Percentiles rank a stretch among this genome's conserved stretches.
Conservation (phyloP, 2,329 filamentous ascomycete genomes). For the Fusarium vanettenii region DNA sequence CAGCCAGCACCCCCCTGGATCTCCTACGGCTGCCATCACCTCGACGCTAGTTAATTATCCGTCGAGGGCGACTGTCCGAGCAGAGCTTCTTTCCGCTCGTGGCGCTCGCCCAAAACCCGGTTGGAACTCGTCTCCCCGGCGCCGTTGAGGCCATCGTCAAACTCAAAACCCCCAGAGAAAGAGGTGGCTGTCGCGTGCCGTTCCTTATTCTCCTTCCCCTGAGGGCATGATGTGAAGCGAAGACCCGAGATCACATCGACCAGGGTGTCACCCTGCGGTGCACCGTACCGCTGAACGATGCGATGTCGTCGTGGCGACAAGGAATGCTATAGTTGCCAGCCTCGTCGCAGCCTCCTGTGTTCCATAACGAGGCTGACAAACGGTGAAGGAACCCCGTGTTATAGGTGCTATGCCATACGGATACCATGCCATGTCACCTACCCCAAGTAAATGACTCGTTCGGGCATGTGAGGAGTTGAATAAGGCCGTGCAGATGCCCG, state of each 20-base stretch:
- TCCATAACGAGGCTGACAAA: slow-evolving; percentile 23
- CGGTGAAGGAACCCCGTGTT: slow-evolving; percentile 3
- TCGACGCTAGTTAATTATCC: not conserved
- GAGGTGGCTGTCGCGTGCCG: slow-evolving; percentile 12
- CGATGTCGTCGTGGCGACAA: not conserved
- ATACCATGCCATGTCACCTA: not conserved
- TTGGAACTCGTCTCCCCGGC: slow-evolving; percentile 10
- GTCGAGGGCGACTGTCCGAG: slow-evolving; percentile 4
- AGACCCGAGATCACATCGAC: not conserved
- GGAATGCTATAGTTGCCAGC: slow-evolving; percentile 15
- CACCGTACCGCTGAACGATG: not conserved
- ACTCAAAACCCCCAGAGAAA: not conserved
- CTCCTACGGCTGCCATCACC: not conserved
- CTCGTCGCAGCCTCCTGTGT: slow-evolving; percentile 10
- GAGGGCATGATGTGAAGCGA: not conserved
- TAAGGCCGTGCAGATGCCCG: slow-evolving; percentile 21
- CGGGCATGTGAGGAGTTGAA: slow-evolving; percentile 25
- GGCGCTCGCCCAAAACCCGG: slow-evolving; percentile 22
- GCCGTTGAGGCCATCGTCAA: slow-evolving; percentile 18
- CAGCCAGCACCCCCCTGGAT: not conserved
- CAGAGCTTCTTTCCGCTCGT: slow-evolving; percentile 19
- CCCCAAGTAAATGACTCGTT: slow-evolving; percentile 24
- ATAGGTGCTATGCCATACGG: not conserved
- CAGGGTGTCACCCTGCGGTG: not conserved
- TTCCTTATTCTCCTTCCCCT: not conserved